Evolutionary conservation across 805 yeast species (phyloP), one percentile per base, ranked within the genome.

Genomic region (Saccharomyces cerevisiae): DNA sequence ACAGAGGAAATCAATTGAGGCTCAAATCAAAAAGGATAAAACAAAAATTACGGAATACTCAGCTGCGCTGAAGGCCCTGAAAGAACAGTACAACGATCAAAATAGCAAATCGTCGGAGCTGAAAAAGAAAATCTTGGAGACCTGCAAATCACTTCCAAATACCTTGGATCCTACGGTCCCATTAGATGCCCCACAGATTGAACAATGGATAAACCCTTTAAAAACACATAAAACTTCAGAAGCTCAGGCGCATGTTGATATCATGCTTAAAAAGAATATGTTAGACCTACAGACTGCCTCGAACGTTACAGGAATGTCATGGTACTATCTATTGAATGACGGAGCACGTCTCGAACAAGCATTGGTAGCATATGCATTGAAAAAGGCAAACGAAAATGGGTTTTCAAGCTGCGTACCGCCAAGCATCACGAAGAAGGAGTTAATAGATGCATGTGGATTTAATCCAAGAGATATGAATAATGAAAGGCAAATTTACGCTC

Each of bases 331-430:
- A 5, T 56, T 85, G 1, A 88, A 89, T 21, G 95, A 86, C 58
- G 97, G 94, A 21, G 97, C 97, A 0, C 72, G 84, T 36, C 70
- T 94, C 50, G 99, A 94, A 65, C 95, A 87, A 65, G 99, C 99
- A 0, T 74, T 94, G 47, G 80, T 90, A 1, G 92, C 88, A 59
- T 90, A 84, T 67, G 85, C 95, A 0, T 68, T 92, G 51, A 73
- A 79, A 32, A 70, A 75, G 53, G 96, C 97, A 2, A 73, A 88
- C 48, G 61, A 71, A 48, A 65, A 74, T 9, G 96, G 96, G 0
- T 94, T 87, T 71, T 69, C 70, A 32, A 79, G 85, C 78, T 81
- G 84, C 9, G 69, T 81, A 10, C 97, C 98, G 0, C 99, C 99
- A 1, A 80, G 95, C 0, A 80, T 94, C 14, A 96, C 91, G 2